These are phyloP conservation scores for Lithospermum erythrorhizon DNA, from an alignment of 257 asterid genomes.

Conservation along the genomic window DNA sequence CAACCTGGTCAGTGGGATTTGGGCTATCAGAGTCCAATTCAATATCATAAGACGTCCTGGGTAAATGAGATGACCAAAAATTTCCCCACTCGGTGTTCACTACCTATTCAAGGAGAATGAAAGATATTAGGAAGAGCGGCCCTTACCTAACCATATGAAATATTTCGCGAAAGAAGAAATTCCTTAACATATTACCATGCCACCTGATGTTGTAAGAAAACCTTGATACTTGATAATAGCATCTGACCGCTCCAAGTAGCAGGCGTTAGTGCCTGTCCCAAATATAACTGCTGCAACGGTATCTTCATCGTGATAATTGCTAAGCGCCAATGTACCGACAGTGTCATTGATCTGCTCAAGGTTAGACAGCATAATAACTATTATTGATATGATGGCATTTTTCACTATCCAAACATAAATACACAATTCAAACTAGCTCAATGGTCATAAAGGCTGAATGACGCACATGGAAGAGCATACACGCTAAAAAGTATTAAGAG, in stretches of 20 bases:
- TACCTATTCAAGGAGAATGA: conserved; percentile 33
- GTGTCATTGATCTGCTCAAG: conserved; percentile 63
- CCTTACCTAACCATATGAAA: neutral
- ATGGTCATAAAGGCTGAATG: neutral
- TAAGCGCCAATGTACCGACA: conserved; percentile 75
- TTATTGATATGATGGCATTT: neutral
- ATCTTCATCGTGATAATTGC: conserved; percentile 73
- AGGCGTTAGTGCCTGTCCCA: conserved; percentile 91
- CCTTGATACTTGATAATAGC: conserved; percentile 85
- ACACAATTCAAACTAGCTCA: neutral
- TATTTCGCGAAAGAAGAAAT: neutral
- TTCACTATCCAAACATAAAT: neutral
- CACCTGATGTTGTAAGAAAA: conserved; percentile 48
- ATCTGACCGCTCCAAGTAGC: conserved; percentile 77
- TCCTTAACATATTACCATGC: conserved; percentile 44
- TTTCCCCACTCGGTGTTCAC: conserved; percentile 96
- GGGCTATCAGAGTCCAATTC: conserved; percentile 75
- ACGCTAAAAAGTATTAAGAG: neutral
- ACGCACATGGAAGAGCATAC: neutral
- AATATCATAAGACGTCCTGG: conserved; percentile 62
- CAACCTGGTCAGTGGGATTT: conserved; percentile 71
- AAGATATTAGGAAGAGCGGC: neutral
- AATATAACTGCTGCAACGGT: conserved; percentile 72
- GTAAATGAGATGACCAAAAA: conserved; percentile 89
- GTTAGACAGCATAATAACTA: neutral